Conservation (phyloP, 176 grass and related monocot genomes). For the Urochloa ruziziensis region DNA sequence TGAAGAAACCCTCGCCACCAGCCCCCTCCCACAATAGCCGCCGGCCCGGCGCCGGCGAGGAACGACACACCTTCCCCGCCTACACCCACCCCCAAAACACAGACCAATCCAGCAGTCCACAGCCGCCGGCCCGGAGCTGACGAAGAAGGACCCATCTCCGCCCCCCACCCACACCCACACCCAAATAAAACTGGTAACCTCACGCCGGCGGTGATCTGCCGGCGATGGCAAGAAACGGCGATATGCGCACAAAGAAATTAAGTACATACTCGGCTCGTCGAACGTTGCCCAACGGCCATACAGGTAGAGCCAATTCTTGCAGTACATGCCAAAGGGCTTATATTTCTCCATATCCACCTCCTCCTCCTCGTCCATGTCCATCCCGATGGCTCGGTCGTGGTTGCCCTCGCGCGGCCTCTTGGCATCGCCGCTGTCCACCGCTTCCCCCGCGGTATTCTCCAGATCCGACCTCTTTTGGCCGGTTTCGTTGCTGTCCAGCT, state of each 20-base stretch:
- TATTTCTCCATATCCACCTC: no score
- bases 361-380: background rate
- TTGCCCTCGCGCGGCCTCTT: background rate
- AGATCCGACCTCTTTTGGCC: background rate
- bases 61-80: no score
- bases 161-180: no score
- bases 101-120: no score
- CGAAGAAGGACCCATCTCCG: no score
- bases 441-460: background rate
- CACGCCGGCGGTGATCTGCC: no score
- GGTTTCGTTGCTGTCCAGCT: background rate
- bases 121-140: no score
- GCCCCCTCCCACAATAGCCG: no score
- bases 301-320: background rate
- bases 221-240: background rate
- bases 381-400: background rate
- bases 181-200: no score
- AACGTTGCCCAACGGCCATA: background rate
- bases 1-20: no score
- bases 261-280: background rate
- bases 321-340: background rate
- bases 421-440: background rate
- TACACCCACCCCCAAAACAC: no score
- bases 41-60: no score
- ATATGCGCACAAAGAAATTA: background rate